Conservation (phyloP, 2,329 filamentous ascomycete genomes). For the Pseudogymnoascus sp. region DNA sequence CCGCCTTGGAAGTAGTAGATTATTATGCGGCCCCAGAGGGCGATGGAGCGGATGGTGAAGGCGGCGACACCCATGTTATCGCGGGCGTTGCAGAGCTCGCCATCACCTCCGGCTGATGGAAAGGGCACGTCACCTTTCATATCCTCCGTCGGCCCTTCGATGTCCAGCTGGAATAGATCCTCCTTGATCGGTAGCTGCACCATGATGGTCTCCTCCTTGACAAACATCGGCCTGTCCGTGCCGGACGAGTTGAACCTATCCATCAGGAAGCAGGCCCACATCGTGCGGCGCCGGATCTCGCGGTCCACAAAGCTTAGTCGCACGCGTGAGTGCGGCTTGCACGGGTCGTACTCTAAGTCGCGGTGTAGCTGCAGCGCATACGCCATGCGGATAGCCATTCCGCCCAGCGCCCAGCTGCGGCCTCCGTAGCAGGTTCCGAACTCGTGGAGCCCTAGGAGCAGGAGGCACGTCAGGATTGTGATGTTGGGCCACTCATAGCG, state of each 20-base stretch:
- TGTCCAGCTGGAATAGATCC: conserved; percentile 81
- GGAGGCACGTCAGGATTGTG: conserved; percentile 83
- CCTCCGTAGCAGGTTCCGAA: conserved; percentile 96
- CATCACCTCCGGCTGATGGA: conserved; percentile 53
- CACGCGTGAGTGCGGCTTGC: conserved; percentile 43
- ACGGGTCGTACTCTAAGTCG: conserved; percentile 75
- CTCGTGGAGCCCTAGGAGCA: conserved; percentile 85
- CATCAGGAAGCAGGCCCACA: conserved; percentile 99
- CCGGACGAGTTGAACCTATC: conserved; percentile 96
- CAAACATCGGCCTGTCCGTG: conserved; percentile 83
- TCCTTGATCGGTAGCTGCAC: conserved; percentile 90
- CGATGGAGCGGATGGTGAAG: conserved; percentile 77
- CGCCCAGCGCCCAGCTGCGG: conserved; percentile 89
- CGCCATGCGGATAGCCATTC: conserved; percentile 93
- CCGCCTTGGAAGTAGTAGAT: conserved; percentile 87
- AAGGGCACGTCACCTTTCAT: conserved; percentile 64
- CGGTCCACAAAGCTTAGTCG: conserved; percentile 83
- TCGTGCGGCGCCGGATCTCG: conserved; percentile 84
- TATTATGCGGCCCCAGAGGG: conserved; percentile 84
- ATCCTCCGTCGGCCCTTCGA: conserved; percentile 78
- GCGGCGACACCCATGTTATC: conserved; percentile 93
- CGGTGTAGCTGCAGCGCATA: conserved; percentile 90
- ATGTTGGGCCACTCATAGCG: conserved; percentile 94
- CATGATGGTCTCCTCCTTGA: conserved; percentile 79
- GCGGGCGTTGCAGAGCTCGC: conserved; percentile 55